phyloP scores from a whole-genome alignment of 305 asterid genomes.

The Solanum hybrid region DNA sequence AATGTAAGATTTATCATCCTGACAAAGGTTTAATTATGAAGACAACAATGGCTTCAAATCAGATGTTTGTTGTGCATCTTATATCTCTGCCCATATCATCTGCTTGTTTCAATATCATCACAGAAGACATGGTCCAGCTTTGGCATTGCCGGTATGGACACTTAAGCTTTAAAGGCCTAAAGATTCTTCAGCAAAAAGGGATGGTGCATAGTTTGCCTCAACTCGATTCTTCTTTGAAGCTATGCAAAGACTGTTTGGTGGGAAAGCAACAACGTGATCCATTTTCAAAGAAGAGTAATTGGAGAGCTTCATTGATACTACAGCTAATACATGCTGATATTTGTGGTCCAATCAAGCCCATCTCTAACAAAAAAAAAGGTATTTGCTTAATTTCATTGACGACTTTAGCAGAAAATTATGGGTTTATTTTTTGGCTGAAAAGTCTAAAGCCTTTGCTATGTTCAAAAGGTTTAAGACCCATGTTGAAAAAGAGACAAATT shows the following conservation, averaged over 20 bases:
- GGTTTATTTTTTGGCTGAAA: too few relatives aligned
- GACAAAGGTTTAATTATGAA: neutral
- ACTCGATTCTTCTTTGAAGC: neutral
- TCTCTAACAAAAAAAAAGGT: neutral
- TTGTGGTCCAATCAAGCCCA: neutral
- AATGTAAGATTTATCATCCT: neutral
- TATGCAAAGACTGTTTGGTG: neutral
- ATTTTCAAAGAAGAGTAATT: neutral
- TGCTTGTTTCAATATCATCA: neutral
- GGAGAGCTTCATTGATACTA: neutral
- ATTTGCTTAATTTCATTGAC: too few relatives aligned
- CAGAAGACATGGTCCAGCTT: neutral
- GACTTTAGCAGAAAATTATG: too few relatives aligned
- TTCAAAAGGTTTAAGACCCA: neutral
- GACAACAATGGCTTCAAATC: neutral
- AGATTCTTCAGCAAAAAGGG: neutral
- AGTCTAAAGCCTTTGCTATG: neutral
- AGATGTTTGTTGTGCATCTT: neutral
- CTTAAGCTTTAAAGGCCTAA: neutral
- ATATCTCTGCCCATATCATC: neutral
- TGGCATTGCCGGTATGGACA: neutral
- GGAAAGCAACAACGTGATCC: neutral
- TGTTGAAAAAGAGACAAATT: neutral
- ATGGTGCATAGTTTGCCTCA: neutral
- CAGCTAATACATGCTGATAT: neutral